Base-by-base conservation (phyloP, 2,329 filamentous ascomycete species). In the Saccharata proteae region DNA sequence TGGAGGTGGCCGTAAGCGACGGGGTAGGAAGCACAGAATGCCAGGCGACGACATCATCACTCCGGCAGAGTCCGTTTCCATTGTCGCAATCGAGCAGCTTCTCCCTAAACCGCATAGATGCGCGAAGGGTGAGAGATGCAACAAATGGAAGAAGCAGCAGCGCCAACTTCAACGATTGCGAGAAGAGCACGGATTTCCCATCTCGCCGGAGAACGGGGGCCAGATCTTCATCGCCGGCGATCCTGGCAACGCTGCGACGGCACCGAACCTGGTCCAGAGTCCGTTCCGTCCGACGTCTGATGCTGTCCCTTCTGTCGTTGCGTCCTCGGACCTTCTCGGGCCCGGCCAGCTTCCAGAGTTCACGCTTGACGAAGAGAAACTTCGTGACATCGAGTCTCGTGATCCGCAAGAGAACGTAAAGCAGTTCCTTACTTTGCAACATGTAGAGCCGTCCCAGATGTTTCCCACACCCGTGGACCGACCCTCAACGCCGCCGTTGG, bases 331-430 rank as follows among this genome's bases (percentile, higher is more conserved):
- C 55, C 69, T 92, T 8, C 69, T 96, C 40, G 86, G 85, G 3
- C 78, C 81, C 5, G 71, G 71, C 6, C 55, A 69, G 20, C 52
- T 76, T 9, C 68, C 78, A 14, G 65, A 76, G 15, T 66, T 86
- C 37, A 22, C 33, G 6, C 69, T 94, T 21, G 77, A 85, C 45
- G 77, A 85, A 52, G 74, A 78, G 29, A 69, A 67, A 24, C 74
- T 93, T 11, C 73, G 75, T 36, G 74, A 67, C 39, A 52, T 93
- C 18, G 69, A 80, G 48, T 64, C 66, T 12, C 71, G 80, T 32
- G 85, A 94, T 48, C 81, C 86, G 5, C 86, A 92, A 54, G 86
- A 94, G 58, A 93, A 88, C 44, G 84, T 96, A 20, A 77, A 82
- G 48, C 83, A 93, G 42, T 96, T 93, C 57, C 69, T 96, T 32